A percentile compares a stretch with the other conserved stretches of the same genome.
phyloP scores from a whole-genome alignment of 108 stramenopile genomes.

The Mediolabrus comicus region DNA sequence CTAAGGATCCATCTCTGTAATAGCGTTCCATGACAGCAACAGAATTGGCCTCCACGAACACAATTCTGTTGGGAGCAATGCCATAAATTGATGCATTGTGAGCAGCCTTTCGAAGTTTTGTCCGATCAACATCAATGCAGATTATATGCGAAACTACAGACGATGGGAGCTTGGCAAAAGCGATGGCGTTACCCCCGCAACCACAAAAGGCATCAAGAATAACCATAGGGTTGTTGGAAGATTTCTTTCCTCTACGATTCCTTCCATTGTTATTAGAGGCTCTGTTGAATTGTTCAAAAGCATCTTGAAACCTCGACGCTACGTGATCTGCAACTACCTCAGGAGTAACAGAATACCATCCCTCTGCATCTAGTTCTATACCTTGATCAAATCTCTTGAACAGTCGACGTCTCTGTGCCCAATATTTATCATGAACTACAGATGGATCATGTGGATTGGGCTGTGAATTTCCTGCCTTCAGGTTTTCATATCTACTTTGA shows the following conservation, averaged over 20 bases:
- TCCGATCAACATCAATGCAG: slow-evolving; percentile 88
- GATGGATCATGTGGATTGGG: slow-evolving; percentile 71
- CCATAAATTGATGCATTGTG: slow-evolving; percentile 92
- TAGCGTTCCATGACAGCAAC: slow-evolving; percentile 70
- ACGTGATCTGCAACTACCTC: slow-evolving; percentile 93
- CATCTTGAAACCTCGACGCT: slow-evolving; percentile 63
- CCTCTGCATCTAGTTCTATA: slow-evolving; percentile 88
- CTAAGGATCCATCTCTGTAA: slow-evolving; percentile 67
- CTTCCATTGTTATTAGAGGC: background rate
- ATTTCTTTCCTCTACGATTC: slow-evolving; percentile 4
- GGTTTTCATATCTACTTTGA: slow-evolving; percentile 25
- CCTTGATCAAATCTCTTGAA: slow-evolving; percentile 92
- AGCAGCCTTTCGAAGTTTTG: slow-evolving; percentile 86
- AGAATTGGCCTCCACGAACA: slow-evolving; percentile 84
- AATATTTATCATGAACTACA: slow-evolving; percentile 90
- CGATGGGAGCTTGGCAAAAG: slow-evolving; percentile 70
- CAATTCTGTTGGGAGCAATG: slow-evolving; percentile 71
- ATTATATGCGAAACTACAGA: slow-evolving; percentile 71
- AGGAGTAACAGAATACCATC: slow-evolving; percentile 97
- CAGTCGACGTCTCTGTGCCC: slow-evolving; percentile 90
- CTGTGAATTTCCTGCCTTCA: slow-evolving; percentile 18
- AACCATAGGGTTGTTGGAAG: slow-evolving; percentile 42
- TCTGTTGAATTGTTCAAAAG: slow-evolving; percentile 7
- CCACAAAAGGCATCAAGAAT: slow-evolving; percentile 93
- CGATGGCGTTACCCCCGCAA: slow-evolving; percentile 92